These are phyloP conservation scores for Candida odintsovae DNA, from an alignment of 805 yeast genomes.

Conservation along the genomic window DNA sequence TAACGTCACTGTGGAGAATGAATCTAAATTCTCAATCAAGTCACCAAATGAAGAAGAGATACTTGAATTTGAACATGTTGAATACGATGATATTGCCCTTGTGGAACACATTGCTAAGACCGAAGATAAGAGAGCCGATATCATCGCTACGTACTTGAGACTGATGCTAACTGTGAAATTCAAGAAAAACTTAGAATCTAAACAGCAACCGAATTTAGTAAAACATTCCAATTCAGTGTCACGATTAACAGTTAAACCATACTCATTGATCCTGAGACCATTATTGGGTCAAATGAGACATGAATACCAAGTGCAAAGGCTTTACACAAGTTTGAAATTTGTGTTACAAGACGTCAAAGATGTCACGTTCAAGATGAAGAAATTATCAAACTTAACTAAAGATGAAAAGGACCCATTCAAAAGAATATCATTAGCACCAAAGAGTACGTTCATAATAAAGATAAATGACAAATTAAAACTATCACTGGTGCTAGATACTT, in stretches of 20 bases:
- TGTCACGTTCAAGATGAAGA: conserved; percentile 11
- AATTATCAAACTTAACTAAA: conserved; percentile 13
- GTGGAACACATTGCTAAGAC: conserved; percentile 30
- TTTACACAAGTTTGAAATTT: conserved; percentile 12
- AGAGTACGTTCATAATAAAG: conserved; percentile 28
- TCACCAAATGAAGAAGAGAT: conserved; percentile 52
- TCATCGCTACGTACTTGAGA: conserved; percentile 28
- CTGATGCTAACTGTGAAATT: conserved; percentile 31
- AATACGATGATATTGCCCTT: conserved; percentile 31
- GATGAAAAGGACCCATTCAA: conserved; percentile 14
- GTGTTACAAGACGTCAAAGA: conserved; percentile 5
- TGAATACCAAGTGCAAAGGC: conserved; percentile 32
- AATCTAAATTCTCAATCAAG: conserved; percentile 60
- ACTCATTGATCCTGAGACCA: conserved; percentile 47
- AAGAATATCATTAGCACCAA: conserved; percentile 17
- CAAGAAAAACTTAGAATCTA: conserved; percentile 30
- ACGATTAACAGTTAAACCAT: conserved; percentile 27
- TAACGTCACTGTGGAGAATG: conserved; percentile 59
- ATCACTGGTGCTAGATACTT: conserved; percentile 11
- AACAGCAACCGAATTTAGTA: conserved; percentile 18
- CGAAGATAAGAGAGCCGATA: conserved; percentile 30
- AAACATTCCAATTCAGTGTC: conserved; percentile 4
- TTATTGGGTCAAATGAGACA: conserved; percentile 55
- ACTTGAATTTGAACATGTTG: conserved; percentile 60
- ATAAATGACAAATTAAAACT: conserved; percentile 7